Percentiles rank a stretch among this genome's conserved stretches.
phyloP scores from a whole-genome alignment of 305 asterid species.

The Euphrasia arctica region DNA sequence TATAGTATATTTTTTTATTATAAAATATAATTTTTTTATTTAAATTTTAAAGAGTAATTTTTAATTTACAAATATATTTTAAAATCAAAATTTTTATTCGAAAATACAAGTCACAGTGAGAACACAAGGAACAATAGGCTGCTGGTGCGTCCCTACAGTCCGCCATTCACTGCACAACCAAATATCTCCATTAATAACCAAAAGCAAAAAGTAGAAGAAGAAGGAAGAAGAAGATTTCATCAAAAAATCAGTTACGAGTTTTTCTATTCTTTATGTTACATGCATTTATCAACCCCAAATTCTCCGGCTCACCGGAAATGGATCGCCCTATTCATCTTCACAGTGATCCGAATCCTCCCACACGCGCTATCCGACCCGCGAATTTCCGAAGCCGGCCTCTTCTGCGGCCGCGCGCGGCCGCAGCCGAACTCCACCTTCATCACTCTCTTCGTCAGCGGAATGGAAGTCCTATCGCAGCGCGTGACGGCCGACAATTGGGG shows the following conservation, averaged over 20 bases:
- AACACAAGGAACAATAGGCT: constrained; percentile 17
- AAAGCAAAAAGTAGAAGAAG: neutral
- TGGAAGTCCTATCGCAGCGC: constrained; percentile 54
- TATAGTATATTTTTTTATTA: too few species aligned
- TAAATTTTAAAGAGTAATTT: too few species aligned
- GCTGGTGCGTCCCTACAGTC: constrained; percentile 25
- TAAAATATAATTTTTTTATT: too few species aligned
- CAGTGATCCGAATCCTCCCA: constrained; percentile 8
- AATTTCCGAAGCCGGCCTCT: constrained; percentile 53
- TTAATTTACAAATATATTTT: too few species aligned
- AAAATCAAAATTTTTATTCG: too few species aligned
- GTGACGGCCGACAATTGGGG: constrained; percentile 55
- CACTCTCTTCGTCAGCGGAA: constrained; percentile 45
- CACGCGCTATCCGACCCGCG: constrained; percentile 45
- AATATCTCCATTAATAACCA: constrained; percentile 10
- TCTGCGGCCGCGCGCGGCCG: constrained; percentile 42
- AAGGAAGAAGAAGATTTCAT: neutral
- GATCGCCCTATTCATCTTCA: constrained; percentile 26
- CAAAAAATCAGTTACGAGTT: too few species aligned
- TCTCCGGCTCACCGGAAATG: constrained; percentile 22
- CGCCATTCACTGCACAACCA: neutral
- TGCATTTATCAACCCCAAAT: constrained; percentile 32
- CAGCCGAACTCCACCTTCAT: constrained; percentile 43
- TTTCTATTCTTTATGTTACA: constrained; percentile 14
- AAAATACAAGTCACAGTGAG: neutral